Base-by-base conservation (phyloP, 2,329 filamentous ascomycete genomes). In the Aspergillus sp. region DNA sequence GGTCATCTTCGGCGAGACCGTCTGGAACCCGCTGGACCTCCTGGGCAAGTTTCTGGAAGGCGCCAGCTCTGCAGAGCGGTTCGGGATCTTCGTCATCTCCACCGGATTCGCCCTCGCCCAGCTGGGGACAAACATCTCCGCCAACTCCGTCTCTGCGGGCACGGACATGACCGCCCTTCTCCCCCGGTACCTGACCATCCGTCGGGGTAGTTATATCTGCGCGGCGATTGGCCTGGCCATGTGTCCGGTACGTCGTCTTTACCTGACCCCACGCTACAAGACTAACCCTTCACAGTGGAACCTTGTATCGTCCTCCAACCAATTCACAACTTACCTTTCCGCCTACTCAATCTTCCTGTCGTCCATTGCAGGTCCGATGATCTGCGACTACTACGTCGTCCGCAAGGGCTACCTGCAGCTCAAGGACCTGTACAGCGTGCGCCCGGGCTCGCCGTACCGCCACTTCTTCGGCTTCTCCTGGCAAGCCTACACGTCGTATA, bases 321-420 rank as follows among this genome's bases (percentile, higher is more conserved):
- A 87, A 72, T 96, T 96, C 76, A 94, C 89, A 0, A 95, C 89
- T 3, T 96, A 96, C 67, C 83, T 96, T 1, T 94, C 89, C 1
- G 88, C 92, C 1, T 96, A 96, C 76, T 91, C 88, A 3, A 90
- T 96, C 51, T 96, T 96, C 74, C 81, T 96, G n/a, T 92, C 88
- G 53, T 90, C 88, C 41, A 95, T 96, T 57, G 91, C 90, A 0
- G 92, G 92, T n/a, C 90, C 95, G 58, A 94, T 96, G 75, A 78
- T 91, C 54, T 82, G 80, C 60, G 92, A 96, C 71, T 96, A 96
- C 76, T 96, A 95, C 72, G 56, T 88, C 51, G 89, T 96, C 4
- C 87, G 92, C 52, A 85, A 82, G 53, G 92, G 92, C 4, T 95
- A 91, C 68, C 78, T 94, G 2, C 83, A 91, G 59, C 78, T 93